Evolutionary conservation across 371 early-diverging fungal species (phyloP).

Genomic region (Zopfochytrium polystomum): DNA sequence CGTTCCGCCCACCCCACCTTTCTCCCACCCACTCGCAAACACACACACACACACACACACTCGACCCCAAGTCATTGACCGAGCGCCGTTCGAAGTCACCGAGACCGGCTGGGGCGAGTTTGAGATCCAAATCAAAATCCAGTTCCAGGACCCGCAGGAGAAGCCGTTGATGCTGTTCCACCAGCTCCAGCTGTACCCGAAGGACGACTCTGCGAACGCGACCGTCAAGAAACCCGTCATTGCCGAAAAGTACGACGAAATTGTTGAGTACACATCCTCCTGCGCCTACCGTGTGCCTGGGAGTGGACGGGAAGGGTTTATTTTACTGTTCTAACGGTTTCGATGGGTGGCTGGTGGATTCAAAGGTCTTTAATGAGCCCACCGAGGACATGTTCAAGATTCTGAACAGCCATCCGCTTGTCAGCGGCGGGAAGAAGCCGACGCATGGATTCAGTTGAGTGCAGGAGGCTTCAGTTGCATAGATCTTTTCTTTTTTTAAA

Average conservation of each 20-base stretch:
- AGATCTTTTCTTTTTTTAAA: slow-evolving; percentile 2
- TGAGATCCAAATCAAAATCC: slow-evolving; percentile 88
- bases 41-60: slow-evolving; percentile 5
- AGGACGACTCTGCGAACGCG: slow-evolving; percentile 27
- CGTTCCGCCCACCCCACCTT: too few relatives aligned
- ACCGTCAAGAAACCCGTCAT: slow-evolving; percentile 33
- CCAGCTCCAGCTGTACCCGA: slow-evolving; percentile 61
- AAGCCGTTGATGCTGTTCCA: slow-evolving; percentile 82
- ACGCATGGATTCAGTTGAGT: slow-evolving; percentile 50
- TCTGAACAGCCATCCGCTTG: slow-evolving; percentile 30
- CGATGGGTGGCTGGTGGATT: background rate
- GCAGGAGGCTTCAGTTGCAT: slow-evolving; percentile 2
- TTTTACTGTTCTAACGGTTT: slow-evolving; percentile 6
- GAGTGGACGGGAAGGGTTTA: slow-evolving; percentile 9
- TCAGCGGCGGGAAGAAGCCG: slow-evolving; percentile 35
- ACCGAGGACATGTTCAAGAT: slow-evolving; percentile 75
- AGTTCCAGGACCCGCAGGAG: slow-evolving; percentile 75
- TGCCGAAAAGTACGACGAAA: slow-evolving; percentile 69
- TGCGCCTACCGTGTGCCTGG: slow-evolving; percentile 12
- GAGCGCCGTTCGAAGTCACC: slow-evolving; percentile 86
- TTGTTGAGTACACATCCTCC: slow-evolving; percentile 46
- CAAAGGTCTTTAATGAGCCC: slow-evolving; percentile 81
- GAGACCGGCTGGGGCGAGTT: slow-evolving; percentile 99
- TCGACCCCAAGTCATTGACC: slow-evolving; percentile 65
- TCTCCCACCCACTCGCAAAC: too few relatives aligned